Conservation (phyloP, 2,329 filamentous ascomycete genomes). For the Alternaria viburni region DNA sequence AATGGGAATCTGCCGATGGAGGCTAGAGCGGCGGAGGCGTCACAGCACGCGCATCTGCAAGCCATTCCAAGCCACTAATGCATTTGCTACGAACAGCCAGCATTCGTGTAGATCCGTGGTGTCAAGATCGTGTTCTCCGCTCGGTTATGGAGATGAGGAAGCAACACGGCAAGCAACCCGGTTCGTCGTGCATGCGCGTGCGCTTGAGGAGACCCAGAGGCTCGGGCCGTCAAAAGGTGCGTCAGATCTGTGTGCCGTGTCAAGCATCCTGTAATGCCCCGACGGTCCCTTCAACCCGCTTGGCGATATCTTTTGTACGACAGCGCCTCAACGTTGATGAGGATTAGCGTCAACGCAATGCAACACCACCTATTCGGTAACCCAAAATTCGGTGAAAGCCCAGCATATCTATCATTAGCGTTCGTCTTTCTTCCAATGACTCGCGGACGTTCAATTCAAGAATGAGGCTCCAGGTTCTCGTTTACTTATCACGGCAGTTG, state of each 20-base stretch:
- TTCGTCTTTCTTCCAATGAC: constrained; percentile 22
- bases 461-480: constrained; percentile 37
- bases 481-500: constrained; percentile 22
- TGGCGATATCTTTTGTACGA: constrained; percentile 47
- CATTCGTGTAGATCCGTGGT: neutral
- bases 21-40: neutral
- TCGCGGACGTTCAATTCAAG: constrained; percentile 8
- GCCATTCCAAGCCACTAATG: constrained; percentile 35
- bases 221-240: constrained; percentile 33
- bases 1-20: neutral
- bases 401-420: constrained; percentile 23
- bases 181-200: constrained; percentile 22
- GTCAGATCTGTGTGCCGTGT: constrained; percentile 36
- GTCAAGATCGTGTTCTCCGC: constrained; percentile 1
- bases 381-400: constrained; percentile 26
- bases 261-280: constrained; percentile 30
- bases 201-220: constrained; percentile 28
- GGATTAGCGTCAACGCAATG: constrained; percentile 33
- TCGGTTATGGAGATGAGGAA: constrained; percentile 23
- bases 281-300: constrained; percentile 33
- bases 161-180: constrained; percentile 32
- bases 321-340: constrained; percentile 28
- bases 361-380: constrained; percentile 34
- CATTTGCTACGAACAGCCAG: constrained; percentile 23
- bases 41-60: constrained; percentile 30